Conservation (phyloP, 2,329 filamentous ascomycete species). For the Elsinoe ampelina region DNA sequence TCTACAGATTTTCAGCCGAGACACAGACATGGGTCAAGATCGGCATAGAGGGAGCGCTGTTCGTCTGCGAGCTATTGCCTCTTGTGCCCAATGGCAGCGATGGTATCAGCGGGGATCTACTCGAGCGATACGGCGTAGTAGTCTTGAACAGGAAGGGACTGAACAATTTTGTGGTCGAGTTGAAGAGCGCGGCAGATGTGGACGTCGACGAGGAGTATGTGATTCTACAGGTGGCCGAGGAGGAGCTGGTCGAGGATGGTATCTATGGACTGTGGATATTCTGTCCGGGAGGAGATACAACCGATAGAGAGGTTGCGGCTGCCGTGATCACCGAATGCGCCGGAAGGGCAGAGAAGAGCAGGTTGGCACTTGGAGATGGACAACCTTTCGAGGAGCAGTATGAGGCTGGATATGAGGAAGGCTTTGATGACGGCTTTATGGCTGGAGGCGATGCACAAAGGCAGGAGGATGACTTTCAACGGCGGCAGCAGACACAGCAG, state of each 20-base stretch:
- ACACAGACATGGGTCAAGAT: constrained; percentile 72
- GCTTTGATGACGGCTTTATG: constrained; percentile 17
- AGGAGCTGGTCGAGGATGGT: constrained; percentile 23
- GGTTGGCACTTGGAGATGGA: constrained; percentile 34
- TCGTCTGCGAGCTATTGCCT: constrained; percentile 58
- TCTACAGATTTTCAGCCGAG: constrained; percentile 66
- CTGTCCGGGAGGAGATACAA: constrained; percentile 47
- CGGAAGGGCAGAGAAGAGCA: constrained; percentile 40
- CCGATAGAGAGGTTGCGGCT: constrained; percentile 44
- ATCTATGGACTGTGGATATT: constrained; percentile 58
- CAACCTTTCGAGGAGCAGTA: constrained; percentile 28
- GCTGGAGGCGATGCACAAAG: constrained; percentile 16
- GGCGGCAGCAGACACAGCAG: neutral
- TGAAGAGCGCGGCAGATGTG: constrained; percentile 35
- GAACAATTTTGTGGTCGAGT: constrained; percentile 39
- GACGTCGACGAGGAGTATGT: constrained; percentile 49
- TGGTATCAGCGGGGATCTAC: constrained; percentile 21
- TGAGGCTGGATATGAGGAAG: constrained; percentile 22
- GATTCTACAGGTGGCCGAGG: constrained; percentile 44
- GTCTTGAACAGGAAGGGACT: constrained; percentile 41
- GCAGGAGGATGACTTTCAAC: neutral
- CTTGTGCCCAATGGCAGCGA: neutral
- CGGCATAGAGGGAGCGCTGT: constrained; percentile 77
- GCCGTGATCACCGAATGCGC: constrained; percentile 48
- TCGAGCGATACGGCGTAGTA: constrained; percentile 35